Conservation (phyloP, 164 flowering plant species). For the Stephania yunnanensis region DNA sequence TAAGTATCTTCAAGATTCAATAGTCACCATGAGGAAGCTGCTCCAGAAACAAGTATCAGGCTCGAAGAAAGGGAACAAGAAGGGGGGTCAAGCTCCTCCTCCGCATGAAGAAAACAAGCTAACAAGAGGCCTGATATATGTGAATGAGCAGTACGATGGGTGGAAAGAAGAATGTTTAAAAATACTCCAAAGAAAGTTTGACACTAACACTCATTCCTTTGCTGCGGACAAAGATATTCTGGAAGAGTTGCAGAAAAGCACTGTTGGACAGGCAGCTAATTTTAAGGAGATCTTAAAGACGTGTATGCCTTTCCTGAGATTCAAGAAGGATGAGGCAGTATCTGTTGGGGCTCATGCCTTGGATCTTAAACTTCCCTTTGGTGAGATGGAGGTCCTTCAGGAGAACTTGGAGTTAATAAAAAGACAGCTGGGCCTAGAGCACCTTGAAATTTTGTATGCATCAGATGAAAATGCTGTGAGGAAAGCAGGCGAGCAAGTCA, state of each 20-base stretch:
- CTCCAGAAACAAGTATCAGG: constrained; percentile 66
- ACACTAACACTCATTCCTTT: constrained; percentile 33
- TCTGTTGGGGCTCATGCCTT: constrained; percentile 67
- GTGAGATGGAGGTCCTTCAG: constrained; percentile 67
- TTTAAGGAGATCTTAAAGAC: constrained; percentile 63
- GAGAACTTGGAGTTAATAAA: constrained; percentile 68
- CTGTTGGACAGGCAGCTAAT: constrained; percentile 36
- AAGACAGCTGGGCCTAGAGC: constrained; percentile 69
- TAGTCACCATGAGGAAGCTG: constrained; percentile 66
- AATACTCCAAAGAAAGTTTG: constrained; percentile 54
- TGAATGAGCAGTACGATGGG: constrained; percentile 70
- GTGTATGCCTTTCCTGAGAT: constrained; percentile 84
- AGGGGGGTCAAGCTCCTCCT: constrained; percentile 34
- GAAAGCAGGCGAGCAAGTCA: constrained; percentile 45
- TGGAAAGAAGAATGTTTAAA: constrained; percentile 80
- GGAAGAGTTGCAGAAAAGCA: constrained; percentile 41
- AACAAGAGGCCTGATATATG: constrained; percentile 56
- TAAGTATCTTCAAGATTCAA: constrained; percentile 71
- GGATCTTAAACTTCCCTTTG: constrained; percentile 71
- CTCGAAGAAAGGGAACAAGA: constrained; percentile 56
- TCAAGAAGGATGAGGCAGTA: constrained; percentile 70
- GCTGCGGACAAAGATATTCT: constrained; percentile 60
- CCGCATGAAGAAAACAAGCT: constrained; percentile 27
- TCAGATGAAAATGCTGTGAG: constrained; percentile 39
- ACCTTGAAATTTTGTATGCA: constrained; percentile 50